Evolutionary conservation across 2,329 filamentous ascomycete genomes (phyloP), one percentile per base, ranked within the genome.

Genomic region (Penicillium sp.): DNA sequence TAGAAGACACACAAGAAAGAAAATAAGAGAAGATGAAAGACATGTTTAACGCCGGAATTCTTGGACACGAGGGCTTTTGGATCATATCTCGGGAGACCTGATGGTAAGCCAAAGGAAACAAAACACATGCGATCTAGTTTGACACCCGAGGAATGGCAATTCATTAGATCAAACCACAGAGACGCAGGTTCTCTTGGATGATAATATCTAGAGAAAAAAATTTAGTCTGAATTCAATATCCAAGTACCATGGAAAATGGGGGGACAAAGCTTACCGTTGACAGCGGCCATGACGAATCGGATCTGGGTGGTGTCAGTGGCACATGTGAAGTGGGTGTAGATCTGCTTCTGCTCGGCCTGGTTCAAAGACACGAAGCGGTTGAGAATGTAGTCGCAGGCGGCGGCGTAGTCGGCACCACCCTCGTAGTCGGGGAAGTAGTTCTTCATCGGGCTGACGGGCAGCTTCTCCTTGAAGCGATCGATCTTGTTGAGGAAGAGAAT

Each of bases 281-380:
- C 95, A 67, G 95, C 95, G 61, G 93, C 93, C 95, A 99, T 99
- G 79, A 99, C 95, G 83, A 99, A 98, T 73, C 95, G 89, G 70
- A 99, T 99, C 78, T 99, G 95, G 71, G 95, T 97, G 31, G 95
- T 99, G 75, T 99, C 95, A 48, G 95, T 99, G 60, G 95, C 95
- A 76, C 95, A 98, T 50, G 95, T 99, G 80, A 99, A 99, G 79
- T 98, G 95, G 58, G 95, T 99, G 84, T 99, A 99, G 76, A 99
- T 98, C 78, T 99, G 95, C 84, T 99, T 99, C 54, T 92, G 96
- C 82, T 98, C 95, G 76, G 97, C 93, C 79, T 98, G 95, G 82
- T 99, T 99, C 74, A 99, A 82, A 74, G 90, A 95, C 70, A 98
- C 95, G 78, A 99, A 99, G 74, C 95, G 87, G 84, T 98, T 98